Percentiles rank a stretch among this genome's conserved stretches.
Evolutionary conservation across 768 basidiomycete species (phyloP).

Genomic region (Serendipita sp.): DNA sequence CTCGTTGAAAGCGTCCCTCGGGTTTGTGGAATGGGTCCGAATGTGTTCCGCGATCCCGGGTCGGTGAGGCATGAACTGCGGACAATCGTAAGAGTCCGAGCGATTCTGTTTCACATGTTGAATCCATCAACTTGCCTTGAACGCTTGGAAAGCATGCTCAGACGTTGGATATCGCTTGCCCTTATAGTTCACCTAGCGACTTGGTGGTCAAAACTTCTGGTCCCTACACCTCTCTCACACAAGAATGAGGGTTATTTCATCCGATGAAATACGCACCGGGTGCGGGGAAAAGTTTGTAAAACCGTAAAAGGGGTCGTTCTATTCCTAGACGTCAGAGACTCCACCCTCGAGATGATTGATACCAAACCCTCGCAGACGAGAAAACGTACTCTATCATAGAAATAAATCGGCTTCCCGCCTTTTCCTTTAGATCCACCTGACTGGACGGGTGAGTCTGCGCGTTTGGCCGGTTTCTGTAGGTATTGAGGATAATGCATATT

Average conservation of each 20-base stretch:
- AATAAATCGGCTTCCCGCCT: too few species aligned
- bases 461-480: too few species aligned
- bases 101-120: neutral
- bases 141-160: slow-evolving; percentile 12
- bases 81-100: neutral
- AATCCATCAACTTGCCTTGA: slow-evolving; percentile 5
- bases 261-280: neutral
- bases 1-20: slow-evolving; percentile 7
- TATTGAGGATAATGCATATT: neutral
- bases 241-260: too few species aligned
- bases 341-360: too few species aligned
- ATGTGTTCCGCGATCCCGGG: slow-evolving; percentile 12
- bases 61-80: slow-evolving; percentile 10
- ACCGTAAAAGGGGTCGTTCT: neutral
- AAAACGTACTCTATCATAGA: too few species aligned
- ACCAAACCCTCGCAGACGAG: too few species aligned
- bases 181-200: slow-evolving; percentile 4
- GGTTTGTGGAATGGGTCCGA: slow-evolving; percentile 6
- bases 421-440: too few species aligned
- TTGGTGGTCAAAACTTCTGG: neutral
- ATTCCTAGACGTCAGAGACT: neutral
- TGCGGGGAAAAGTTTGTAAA: slow-evolving; percentile 3
- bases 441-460: too few species aligned
- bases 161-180: slow-evolving; percentile 12
- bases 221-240: neutral